Percentiles rank a stretch among this genome's conserved stretches.
phyloP scores from a whole-genome alignment of 1,284 basidiomycete genomes.

The Heterobasidion irregulare region DNA sequence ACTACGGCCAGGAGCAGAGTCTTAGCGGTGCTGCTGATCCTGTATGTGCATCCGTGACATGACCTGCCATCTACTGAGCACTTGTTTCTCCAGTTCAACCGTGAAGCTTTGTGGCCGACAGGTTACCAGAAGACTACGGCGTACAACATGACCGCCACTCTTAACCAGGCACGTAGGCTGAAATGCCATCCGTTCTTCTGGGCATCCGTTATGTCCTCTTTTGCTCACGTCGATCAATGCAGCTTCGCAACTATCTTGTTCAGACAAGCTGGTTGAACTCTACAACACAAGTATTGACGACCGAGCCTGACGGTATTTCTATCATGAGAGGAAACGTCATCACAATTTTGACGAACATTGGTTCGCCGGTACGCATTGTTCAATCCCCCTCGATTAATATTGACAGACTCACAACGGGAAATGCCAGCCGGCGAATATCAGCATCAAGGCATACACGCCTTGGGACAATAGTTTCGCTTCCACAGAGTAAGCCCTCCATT shows the following conservation, averaged over 20 bases:
- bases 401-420: background rate
- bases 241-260: constrained; percentile 65
- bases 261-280: constrained; percentile 54
- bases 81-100: constrained; percentile 42
- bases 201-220: background rate
- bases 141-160: constrained; percentile 50
- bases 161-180: constrained; percentile 46
- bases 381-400: background rate
- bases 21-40: constrained; percentile 55
- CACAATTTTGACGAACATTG: constrained; percentile 69
- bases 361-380: constrained; percentile 47
- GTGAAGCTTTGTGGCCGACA: constrained; percentile 72
- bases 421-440: constrained; percentile 43
- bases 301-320: constrained; percentile 52
- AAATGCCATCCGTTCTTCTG: background rate
- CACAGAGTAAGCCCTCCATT: constrained; percentile 38
- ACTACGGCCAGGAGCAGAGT: constrained; percentile 73
- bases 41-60: constrained; percentile 25
- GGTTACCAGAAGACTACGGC: constrained; percentile 53
- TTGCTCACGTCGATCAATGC: background rate
- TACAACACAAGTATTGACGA: constrained; percentile 46
- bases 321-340: constrained; percentile 68
- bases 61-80: background rate
- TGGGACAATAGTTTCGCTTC: constrained; percentile 36
- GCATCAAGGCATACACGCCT: constrained; percentile 46